These are phyloP conservation scores for Irineochytrium annulatum DNA, from an alignment of 192 early-diverging fungal species.

Conservation along the genomic window DNA sequence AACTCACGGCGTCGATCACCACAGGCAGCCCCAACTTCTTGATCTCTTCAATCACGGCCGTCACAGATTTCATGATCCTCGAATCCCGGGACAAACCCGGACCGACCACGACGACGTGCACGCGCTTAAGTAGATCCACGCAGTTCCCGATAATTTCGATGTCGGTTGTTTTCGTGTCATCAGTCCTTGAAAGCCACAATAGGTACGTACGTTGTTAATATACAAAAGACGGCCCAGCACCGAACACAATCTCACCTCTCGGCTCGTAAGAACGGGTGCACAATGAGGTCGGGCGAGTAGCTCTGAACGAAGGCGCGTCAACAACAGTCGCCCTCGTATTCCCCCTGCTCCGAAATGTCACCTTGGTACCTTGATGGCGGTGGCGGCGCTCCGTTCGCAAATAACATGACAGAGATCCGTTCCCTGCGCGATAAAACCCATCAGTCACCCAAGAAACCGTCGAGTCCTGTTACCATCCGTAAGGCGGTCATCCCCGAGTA, in stretches of 20 bases:
- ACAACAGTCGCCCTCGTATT: background rate
- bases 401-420: slow-evolving; percentile 81
- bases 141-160: slow-evolving; percentile 48
- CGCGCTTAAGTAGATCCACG: slow-evolving; percentile 49
- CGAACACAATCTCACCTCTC: background rate
- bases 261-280: slow-evolving; percentile 73
- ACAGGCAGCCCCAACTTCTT: slow-evolving; percentile 59
- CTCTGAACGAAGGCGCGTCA: slow-evolving; percentile 26
- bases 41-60: slow-evolving; percentile 65
- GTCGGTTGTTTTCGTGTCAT: slow-evolving; percentile 8
- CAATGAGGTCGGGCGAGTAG: slow-evolving; percentile 87
- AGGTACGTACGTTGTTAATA: too few species aligned
- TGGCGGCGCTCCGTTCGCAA: slow-evolving; percentile 74
- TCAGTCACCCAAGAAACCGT: background rate
- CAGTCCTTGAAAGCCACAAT: too few species aligned
- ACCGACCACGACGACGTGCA: slow-evolving; percentile 86
- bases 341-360: background rate
- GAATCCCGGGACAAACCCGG: slow-evolving; percentile 84
- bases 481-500: slow-evolving; percentile 74
- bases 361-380: slow-evolving; percentile 63
- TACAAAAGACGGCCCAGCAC: too few species aligned
- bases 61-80: slow-evolving; percentile 61
- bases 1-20: slow-evolving; percentile 84
- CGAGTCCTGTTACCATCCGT: slow-evolving; percentile 52
- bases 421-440: slow-evolving; percentile 46